These are phyloP conservation scores for Chlorella vulgaris DNA, from an alignment of 139 green algal genomes.

Conservation along the genomic window DNA sequence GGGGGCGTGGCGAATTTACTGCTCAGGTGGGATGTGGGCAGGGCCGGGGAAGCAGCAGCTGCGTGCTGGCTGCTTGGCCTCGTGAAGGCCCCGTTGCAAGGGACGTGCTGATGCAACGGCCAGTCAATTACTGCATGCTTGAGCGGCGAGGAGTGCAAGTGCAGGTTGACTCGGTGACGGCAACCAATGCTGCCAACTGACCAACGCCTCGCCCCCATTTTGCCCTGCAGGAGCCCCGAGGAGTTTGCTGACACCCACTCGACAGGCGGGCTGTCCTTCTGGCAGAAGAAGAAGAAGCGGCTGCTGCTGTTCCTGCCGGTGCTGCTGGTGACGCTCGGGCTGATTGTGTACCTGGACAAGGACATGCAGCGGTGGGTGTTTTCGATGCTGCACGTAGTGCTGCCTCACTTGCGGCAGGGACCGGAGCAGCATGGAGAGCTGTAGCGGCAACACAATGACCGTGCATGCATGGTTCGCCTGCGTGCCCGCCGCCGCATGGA, in stretches of 20 bases:
- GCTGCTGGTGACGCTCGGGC: constrained; percentile 27
- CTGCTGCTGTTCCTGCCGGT: constrained; percentile 29
- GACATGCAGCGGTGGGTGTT: constrained; percentile 35
- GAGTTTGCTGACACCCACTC: not conserved
- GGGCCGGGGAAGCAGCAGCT: too few species aligned
- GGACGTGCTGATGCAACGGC: too few species aligned
- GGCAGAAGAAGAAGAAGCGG: not conserved
- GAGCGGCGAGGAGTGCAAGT: too few species aligned
- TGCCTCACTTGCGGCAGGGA: not conserved
- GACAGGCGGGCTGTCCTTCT: not conserved
- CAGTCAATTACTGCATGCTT: too few species aligned
- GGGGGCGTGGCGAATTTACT: constrained; percentile 65
- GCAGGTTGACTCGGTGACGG: too few species aligned
- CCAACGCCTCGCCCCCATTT: too few species aligned
- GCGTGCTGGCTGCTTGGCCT: not conserved
- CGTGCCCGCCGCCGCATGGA: too few species aligned
- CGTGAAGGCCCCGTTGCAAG: too few species aligned
- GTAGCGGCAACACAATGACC: not conserved
- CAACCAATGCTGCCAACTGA: too few species aligned
- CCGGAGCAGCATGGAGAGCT: constrained; percentile 30
- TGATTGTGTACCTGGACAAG: constrained; percentile 55
- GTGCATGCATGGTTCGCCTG: too few species aligned
- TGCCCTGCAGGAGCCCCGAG: not conserved
- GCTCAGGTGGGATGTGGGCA: constrained; percentile 24
- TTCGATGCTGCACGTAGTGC: constrained; percentile 14